Evolutionary conservation across 768 basidiomycete species (phyloP).

Genomic region (Cystobasidium ongulense): DNA sequence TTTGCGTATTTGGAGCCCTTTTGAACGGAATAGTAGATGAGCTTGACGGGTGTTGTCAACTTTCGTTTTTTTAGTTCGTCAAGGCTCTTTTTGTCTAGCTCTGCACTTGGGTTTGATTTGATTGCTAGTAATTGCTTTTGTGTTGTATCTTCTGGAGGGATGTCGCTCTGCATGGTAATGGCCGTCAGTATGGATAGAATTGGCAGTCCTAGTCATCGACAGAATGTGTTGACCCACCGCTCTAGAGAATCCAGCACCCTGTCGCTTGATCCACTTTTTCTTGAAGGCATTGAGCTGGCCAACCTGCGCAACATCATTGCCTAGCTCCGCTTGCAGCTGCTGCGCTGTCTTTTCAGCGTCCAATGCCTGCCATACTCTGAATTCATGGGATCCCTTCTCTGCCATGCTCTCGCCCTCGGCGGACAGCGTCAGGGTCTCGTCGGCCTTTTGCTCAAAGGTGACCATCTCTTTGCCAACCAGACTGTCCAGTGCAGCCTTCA

Average conservation of each 20-base stretch:
- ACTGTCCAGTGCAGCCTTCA: slow-evolving; percentile 87
- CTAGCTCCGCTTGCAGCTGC: slow-evolving; percentile 50
- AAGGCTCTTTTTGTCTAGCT: slow-evolving; percentile 27
- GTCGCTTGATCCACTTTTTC: slow-evolving; percentile 90
- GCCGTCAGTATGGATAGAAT: background rate
- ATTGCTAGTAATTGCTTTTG: slow-evolving; percentile 16
- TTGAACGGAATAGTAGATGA: slow-evolving; percentile 81
- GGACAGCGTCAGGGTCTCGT: slow-evolving; percentile 64
- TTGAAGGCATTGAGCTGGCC: slow-evolving; percentile 95
- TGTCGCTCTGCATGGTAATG: background rate
- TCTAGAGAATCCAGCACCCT: slow-evolving; percentile 73
- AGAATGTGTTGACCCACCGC: slow-evolving; percentile 50
- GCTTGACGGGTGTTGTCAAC: slow-evolving; percentile 54
- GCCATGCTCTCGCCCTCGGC: slow-evolving; percentile 74
- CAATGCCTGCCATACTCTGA: slow-evolving; percentile 64
- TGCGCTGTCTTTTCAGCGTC: background rate
- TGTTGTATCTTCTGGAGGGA: slow-evolving; percentile 26
- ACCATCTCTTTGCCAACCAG: slow-evolving; percentile 84
- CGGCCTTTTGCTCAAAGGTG: slow-evolving; percentile 66
- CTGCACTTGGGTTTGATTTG: background rate
- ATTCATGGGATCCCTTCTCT: slow-evolving; percentile 82
- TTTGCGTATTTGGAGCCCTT: slow-evolving; percentile 84
- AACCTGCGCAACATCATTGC: slow-evolving; percentile 80
- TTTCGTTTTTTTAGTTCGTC: slow-evolving; percentile 31
- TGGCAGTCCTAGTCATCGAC: background rate